Conservation (phyloP, 169 alveolate genomes). For the Eimeria maxima region DNA sequence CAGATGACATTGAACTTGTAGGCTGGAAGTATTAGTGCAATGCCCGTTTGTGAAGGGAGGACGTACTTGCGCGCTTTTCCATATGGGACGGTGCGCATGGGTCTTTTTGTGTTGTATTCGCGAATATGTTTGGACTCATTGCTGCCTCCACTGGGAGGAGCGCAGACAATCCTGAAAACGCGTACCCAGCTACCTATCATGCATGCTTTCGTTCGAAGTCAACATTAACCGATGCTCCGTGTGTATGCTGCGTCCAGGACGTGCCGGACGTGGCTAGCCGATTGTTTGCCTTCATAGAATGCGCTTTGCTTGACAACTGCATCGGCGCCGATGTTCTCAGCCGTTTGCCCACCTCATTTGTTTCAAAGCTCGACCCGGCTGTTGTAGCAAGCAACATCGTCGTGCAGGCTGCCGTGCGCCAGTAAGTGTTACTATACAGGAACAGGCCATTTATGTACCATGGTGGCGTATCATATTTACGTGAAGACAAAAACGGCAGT, state of each 20-base stretch:
- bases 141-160: neutral
- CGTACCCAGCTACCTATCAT: neutral
- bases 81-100: neutral
- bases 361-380: conserved; percentile 66
- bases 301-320: conserved; percentile 82
- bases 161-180: neutral
- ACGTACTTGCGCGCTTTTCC: neutral
- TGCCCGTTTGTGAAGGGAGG: neutral
- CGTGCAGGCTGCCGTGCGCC: conserved; percentile 44
- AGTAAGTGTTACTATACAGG: conserved; percentile 6
- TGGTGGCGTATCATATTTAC: neutral
- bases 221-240: neutral
- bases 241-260: conserved; percentile 49
- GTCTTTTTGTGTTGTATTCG: neutral
- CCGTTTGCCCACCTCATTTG: conserved; percentile 74
- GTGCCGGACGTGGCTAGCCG: conserved; percentile 69
- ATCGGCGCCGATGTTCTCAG: conserved; percentile 67
- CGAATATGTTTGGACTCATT: neutral
- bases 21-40: conserved; percentile 1
- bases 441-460: neutral
- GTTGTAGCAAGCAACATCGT: conserved; percentile 43
- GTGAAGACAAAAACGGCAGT: neutral
- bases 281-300: conserved; percentile 70
- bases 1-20: conserved; percentile 73
- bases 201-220: neutral